phyloP scores from a whole-genome alignment of 768 basidiomycete genomes.

The Auricularia sp. region DNA sequence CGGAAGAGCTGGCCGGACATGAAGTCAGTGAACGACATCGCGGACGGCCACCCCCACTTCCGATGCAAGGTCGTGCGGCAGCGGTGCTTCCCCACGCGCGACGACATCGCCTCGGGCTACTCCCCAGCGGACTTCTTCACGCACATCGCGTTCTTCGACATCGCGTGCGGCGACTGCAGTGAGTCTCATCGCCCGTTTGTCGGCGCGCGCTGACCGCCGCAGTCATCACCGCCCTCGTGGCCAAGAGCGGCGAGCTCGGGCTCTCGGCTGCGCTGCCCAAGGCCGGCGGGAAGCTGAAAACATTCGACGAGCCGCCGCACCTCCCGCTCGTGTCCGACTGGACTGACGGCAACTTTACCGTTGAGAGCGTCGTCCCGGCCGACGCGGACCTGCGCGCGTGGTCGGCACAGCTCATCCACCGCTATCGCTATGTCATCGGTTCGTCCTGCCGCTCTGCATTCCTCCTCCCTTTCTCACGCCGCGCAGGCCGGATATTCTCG shows the following conservation, averaged over 20 bases:
- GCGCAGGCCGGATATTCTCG: background rate
- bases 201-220: too few relatives aligned
- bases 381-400: background rate
- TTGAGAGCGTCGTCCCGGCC: constrained; percentile 7
- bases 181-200: background rate
- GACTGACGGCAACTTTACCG: constrained; percentile 12
- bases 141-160: constrained; percentile 22
- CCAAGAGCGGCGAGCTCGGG: constrained; percentile 21
- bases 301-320: constrained; percentile 7
- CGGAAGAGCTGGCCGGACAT: background rate
- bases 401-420: background rate
- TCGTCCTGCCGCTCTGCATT: background rate
- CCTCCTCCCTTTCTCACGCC: background rate
- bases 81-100: constrained; percentile 4
- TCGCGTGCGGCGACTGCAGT: constrained; percentile 27
- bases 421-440: background rate
- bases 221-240: constrained; percentile 12
- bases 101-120: constrained; percentile 13
- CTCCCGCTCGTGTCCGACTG: constrained; percentile 12
- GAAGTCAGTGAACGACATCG: background rate
- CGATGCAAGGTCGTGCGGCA: background rate
- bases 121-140: constrained; percentile 20
- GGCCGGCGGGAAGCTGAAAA: background rate
- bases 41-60: constrained; percentile 5
- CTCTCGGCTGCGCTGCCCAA: constrained; percentile 26